These are phyloP conservation scores for Daldinia concentrica DNA, from an alignment of 495 filamentous ascomycete genomes.

Conservation along the genomic window DNA sequence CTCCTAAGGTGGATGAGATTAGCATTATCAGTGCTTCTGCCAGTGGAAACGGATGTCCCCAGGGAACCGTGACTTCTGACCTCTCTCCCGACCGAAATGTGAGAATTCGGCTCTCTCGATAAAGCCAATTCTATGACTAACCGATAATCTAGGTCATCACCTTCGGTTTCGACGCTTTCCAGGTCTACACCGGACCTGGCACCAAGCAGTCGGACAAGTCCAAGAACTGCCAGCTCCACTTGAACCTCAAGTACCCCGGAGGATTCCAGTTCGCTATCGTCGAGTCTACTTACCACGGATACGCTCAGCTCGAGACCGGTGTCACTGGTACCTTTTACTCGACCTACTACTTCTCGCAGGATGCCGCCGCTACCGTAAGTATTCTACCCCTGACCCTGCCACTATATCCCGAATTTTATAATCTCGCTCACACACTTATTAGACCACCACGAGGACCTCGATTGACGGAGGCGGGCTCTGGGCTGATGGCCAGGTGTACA, in stretches of 20 bases:
- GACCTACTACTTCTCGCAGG: slow-evolving; percentile 67
- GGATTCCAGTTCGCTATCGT: slow-evolving; percentile 68
- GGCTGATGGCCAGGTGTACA: slow-evolving; percentile 63
- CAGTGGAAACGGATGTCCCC: slow-evolving; percentile 67
- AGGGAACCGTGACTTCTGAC: slow-evolving; percentile 59
- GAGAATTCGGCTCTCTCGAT: slow-evolving; percentile 26
- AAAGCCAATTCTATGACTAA: slow-evolving; percentile 9
- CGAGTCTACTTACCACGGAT: slow-evolving; percentile 66
- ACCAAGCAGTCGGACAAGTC: slow-evolving; percentile 49
- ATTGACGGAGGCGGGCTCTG: slow-evolving; percentile 59
- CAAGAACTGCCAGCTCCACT: slow-evolving; percentile 70
- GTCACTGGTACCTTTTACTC: slow-evolving; percentile 65
- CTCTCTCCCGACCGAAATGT: slow-evolving; percentile 63
- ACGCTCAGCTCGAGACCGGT: slow-evolving; percentile 60
- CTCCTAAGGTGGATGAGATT: slow-evolving; percentile 55
- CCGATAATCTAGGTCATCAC: slow-evolving; percentile 58
- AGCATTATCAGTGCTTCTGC: slow-evolving; percentile 65
- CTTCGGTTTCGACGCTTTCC: slow-evolving; percentile 66
- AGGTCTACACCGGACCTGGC: slow-evolving; percentile 64
- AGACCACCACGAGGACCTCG: slow-evolving; percentile 60
- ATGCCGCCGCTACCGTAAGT: slow-evolving; percentile 52
- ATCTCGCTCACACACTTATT: slow-evolving; percentile 18
- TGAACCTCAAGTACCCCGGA: slow-evolving; percentile 65
- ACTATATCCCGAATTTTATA: neutral
- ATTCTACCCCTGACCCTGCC: neutral